Base-by-base conservation (phyloP, 2,329 filamentous ascomycete species). In the Torrubiellomyces zombiae region DNA sequence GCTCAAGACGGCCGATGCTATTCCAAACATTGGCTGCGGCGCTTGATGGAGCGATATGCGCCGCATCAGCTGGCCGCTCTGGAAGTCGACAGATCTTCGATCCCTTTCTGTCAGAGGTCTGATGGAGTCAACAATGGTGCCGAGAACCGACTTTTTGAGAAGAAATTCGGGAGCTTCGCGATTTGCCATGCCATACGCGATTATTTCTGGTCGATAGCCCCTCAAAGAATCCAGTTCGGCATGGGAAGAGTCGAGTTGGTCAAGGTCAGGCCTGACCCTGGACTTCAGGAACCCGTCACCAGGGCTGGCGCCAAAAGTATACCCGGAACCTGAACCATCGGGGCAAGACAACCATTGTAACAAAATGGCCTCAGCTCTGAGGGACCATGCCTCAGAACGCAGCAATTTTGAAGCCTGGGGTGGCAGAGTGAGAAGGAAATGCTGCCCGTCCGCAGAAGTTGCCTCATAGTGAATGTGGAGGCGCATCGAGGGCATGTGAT, bases 1-100 rank as follows among this genome's bases (percentile, higher is more conserved):
- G 12, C 24, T 15, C 29, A 28, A 40, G 27, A 44, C 35, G 23
- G 42, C 43, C 21, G 34, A 37, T 14, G 39, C 40, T 18, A 36
- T 32, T 0, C 65, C 65, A 28, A 68, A 70, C n/a, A 37, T 48
- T 6, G 49, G 49, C 2, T 53, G 58, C 7, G 58, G 58, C 1
- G 63, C 60, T 5, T 43, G 38, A 4, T 64, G 38, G 2, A 36
- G 34, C 1, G 58, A 57, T 5, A 69, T 50, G 4, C 41, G 44
- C 3, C 58, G 51, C 19, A 60, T 38, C 6, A 69, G 38, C 9
- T 43, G 45, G 5, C 64, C 64, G 18, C 48, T 47, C 28, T 68
- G 60, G 28, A 50, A 57, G 25, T 66, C 50, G 17, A 66, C 36
- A 1, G 35, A 26, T 14, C 31, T 41, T 10, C 48, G 50, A 30